Evolutionary conservation across 1,139 yeast genomes (phyloP).

Genomic region (Geotrichum europaeum): DNA sequence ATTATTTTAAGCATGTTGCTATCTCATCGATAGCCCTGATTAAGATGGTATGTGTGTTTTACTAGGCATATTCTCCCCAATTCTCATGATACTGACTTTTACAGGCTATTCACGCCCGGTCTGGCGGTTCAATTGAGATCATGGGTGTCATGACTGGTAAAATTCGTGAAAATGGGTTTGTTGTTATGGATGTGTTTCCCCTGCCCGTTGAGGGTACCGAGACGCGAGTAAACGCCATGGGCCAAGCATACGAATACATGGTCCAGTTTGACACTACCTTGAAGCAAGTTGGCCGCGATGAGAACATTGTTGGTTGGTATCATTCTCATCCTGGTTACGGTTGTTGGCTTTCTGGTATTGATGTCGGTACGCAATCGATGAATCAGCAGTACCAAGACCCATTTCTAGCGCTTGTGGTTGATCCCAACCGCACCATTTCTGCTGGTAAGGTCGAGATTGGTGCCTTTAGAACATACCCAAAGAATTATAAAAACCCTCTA

Average conservation of each 20-base stretch:
- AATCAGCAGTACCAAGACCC: slow-evolving; percentile 91
- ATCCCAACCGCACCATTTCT: slow-evolving; percentile 63
- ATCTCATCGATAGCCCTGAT: slow-evolving; percentile 70
- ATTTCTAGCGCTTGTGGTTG: slow-evolving; percentile 80
- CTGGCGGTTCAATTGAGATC: slow-evolving; percentile 86
- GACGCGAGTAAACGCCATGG: slow-evolving; percentile 89
- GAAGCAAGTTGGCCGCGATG: slow-evolving; percentile 47
- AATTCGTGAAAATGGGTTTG: slow-evolving; percentile 50
- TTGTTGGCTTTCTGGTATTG: slow-evolving; percentile 90
- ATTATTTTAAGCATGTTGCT: slow-evolving; percentile 59
- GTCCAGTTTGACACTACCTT: slow-evolving; percentile 67
- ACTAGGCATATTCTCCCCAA: background rate
- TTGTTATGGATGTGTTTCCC: slow-evolving; percentile 77
- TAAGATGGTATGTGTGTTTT: slow-evolving; percentile 47
- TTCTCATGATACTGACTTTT: background rate
- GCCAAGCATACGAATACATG: slow-evolving; percentile 93
- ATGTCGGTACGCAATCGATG: slow-evolving; percentile 76
- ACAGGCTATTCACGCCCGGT: slow-evolving; percentile 60
- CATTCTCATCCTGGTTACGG: slow-evolving; percentile 99
- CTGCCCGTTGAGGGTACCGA: slow-evolving; percentile 96
- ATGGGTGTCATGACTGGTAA: slow-evolving; percentile 95
- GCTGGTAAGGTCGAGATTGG: slow-evolving; percentile 79
- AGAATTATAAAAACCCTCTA: slow-evolving; percentile 31
- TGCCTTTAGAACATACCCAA: slow-evolving; percentile 78
- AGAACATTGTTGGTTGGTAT: slow-evolving; percentile 75